Evolutionary conservation across 2,329 filamentous ascomycete genomes (phyloP), one percentile per base, ranked within the genome.

Genomic region (Curvularia hawaiiensis): DNA sequence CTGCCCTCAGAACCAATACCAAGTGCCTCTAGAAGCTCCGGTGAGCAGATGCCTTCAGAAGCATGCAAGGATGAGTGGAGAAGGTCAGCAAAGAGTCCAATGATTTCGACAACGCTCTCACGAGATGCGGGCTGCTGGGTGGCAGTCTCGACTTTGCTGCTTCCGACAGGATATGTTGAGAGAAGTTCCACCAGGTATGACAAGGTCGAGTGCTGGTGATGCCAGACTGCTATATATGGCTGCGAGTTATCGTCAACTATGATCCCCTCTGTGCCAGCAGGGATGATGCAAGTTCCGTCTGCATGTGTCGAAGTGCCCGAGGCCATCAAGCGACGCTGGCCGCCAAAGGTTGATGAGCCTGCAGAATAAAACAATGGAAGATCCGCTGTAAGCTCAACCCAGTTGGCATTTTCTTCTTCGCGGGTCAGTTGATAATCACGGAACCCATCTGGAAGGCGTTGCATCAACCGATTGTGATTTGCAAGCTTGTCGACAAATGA

Each of bases 321-420:
- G 20, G 62, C 54, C 28, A 73, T 49, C 26, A 74, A 50, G 12
- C 70, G 67, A 16, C 67, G 69, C 51, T 67, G 66, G 24, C 63
- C 61, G n/a, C 59, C 56, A 28, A 69, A 65, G 40, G 22, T 56
- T 30, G 66, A 68, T 8, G 56, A 52, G 10, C 44, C 43, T 24
- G 52, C 54, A n/a, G 63, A 63, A n/a, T 62, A 64, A 52, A 94
- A 89, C 3, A 93, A 81, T 1, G 86, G 81, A 8, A 93, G 78
- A 50, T 88, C 83, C 44, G 83, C 80, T 1, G 83, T 79, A 4
- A 97, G 83, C 59, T 85, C 83, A 59, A 97, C 90, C 18, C 86
- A 86, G 66, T 96, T 95, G 26, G 86, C 87, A 64, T 95, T 93
- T 58, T 95, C 90, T 62, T 97, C 91, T 76, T 97, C 93, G 52